A percentile compares a stretch with the other conserved stretches of the same genome.
Evolutionary conservation across 306 rosid species (phyloP).

Genomic region (Quillaja saponaria): DNA sequence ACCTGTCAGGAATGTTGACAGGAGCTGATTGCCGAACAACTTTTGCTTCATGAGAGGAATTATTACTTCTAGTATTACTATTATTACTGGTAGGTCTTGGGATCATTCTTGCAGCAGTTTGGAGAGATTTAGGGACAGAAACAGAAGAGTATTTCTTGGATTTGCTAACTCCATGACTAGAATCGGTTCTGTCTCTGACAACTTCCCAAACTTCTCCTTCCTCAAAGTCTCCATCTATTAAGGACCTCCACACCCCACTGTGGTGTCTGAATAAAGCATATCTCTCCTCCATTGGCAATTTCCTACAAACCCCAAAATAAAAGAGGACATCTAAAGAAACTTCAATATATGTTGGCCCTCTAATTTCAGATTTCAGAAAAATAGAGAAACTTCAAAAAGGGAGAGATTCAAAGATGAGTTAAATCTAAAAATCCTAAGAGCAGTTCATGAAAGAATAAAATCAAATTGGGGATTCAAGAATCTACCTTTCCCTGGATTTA

Average conservation of each 20-base stretch:
- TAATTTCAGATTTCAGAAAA: not conserved
- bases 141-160: conserved; percentile 30
- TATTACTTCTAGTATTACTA: conserved; percentile 26
- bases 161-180: conserved; percentile 22
- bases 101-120: conserved; percentile 62
- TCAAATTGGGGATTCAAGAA: conserved; percentile 17
- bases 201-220: conserved; percentile 81
- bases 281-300: conserved; percentile 55
- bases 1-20: conserved; percentile 72
- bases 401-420: conserved; percentile 17
- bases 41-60: conserved; percentile 43
- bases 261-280: conserved; percentile 48
- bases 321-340: no score
- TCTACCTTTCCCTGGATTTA: conserved; percentile 47
- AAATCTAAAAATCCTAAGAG: not conserved
- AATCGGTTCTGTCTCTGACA: conserved; percentile 44
- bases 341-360: no score
- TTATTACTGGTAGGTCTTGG: conserved; percentile 45
- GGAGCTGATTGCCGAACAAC: conserved; percentile 76
- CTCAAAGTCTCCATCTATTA: conserved; percentile 84
- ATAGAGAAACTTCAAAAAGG: no score
- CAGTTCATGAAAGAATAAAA: not conserved
- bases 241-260: conserved; percentile 75
- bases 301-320: conserved; percentile 38
- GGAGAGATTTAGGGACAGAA: conserved; percentile 40